Evolutionary conservation across 805 yeast genomes (phyloP).

Genomic region (Kregervanrija fluxuum): DNA sequence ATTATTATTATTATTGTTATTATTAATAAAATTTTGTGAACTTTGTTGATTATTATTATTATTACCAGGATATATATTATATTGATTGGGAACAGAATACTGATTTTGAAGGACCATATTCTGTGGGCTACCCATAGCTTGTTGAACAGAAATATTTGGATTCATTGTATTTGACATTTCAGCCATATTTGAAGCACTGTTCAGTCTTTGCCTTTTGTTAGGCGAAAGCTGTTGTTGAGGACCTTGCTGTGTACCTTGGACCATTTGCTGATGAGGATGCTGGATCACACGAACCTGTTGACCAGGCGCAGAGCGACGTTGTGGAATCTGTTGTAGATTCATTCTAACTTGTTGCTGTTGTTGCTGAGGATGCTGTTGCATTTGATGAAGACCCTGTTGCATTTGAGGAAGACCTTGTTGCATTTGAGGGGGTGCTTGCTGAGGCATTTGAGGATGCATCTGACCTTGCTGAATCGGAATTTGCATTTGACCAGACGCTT

Average conservation of each 20-base stretch:
- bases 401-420: constrained; percentile 7
- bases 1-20: too few species aligned
- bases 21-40: too few species aligned
- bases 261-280: constrained; percentile 1
- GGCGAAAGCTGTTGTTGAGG: constrained; percentile 13
- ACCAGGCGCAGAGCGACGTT: not conserved
- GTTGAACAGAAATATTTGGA: too few species aligned
- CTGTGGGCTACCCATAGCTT: too few species aligned
- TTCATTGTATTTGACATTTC: too few species aligned
- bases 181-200: too few species aligned
- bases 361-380: constrained; percentile 16
- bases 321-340: not conserved
- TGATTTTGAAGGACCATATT: too few species aligned
- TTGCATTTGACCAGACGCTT: not conserved
- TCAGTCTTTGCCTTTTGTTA: constrained; percentile 2
- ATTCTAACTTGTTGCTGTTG: not conserved
- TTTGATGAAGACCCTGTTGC: constrained; percentile 2
- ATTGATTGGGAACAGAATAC: too few species aligned
- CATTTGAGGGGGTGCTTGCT: constrained; percentile 9
- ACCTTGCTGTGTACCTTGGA: constrained; percentile 5
- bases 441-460: constrained; percentile 2
- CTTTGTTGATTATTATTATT: too few species aligned
- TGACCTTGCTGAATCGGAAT: constrained; percentile 1
- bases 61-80: too few species aligned
- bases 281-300: not conserved